Conservation (phyloP, 1,284 basidiomycete genomes). For the Melampsora americana region DNA sequence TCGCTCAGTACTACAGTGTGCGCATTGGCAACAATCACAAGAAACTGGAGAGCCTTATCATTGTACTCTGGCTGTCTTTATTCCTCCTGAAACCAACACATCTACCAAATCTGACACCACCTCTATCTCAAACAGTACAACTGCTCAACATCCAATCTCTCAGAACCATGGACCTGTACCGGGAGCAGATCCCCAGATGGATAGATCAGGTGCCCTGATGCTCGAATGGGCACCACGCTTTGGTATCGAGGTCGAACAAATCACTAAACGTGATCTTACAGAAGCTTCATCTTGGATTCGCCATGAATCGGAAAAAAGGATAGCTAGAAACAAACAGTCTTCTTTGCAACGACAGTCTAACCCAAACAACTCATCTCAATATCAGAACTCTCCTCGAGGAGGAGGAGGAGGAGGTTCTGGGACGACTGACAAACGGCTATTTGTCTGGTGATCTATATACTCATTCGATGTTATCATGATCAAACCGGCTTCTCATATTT, state of each 20-base stretch:
- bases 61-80: not conserved
- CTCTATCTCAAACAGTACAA: not conserved
- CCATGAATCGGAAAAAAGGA: not conserved
- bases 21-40: constrained; percentile 25
- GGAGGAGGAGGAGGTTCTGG: not conserved
- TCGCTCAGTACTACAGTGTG: constrained; percentile 30
- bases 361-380: not conserved
- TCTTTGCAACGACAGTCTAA: not conserved
- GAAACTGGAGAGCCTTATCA: not conserved
- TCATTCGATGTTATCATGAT: no score
- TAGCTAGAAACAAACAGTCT: not conserved
- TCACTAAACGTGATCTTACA: not conserved
- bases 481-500: no score
- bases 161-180: not conserved
- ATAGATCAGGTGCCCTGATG: not conserved
- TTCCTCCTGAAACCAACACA: constrained; percentile 2
- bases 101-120: constrained; percentile 5
- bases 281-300: constrained; percentile 23
- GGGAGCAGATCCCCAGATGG: not conserved
- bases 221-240: constrained; percentile 7
- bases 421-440: not conserved
- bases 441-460: not conserved
- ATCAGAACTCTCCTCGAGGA: not conserved
- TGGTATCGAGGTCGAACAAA: constrained; percentile 1
- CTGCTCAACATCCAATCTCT: constrained; percentile 8